These are phyloP conservation scores for Salvia hispanica DNA, from an alignment of 257 asterid genomes.

Conservation along the genomic window DNA sequence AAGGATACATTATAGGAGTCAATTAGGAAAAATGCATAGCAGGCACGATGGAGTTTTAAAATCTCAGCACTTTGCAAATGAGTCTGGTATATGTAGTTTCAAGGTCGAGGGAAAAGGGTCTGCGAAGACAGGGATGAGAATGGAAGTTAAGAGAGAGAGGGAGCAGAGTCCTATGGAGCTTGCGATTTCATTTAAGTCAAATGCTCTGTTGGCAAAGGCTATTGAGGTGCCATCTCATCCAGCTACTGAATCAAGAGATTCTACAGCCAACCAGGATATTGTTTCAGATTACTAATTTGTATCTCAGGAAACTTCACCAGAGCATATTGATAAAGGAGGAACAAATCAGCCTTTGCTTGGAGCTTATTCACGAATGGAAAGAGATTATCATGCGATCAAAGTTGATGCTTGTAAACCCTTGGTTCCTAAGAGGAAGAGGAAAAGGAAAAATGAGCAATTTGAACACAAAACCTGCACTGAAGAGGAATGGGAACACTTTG, in stretches of 20 bases:
- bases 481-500: slow-evolving; percentile 36
- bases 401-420: slow-evolving; percentile 24
- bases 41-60: slow-evolving; percentile 43
- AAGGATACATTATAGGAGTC: slow-evolving; percentile 57
- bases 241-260: slow-evolving; percentile 27
- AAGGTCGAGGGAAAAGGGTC: slow-evolving; percentile 44
- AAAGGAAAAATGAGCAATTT: slow-evolving; percentile 27
- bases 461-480: slow-evolving; percentile 33
- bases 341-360: slow-evolving; percentile 17
- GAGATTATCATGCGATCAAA: slow-evolving; percentile 13
- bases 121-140: slow-evolving; percentile 31
- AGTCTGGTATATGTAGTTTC: slow-evolving; percentile 31
- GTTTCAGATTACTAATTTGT: slow-evolving; percentile 35
- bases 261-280: slow-evolving; percentile 36
- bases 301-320: slow-evolving; percentile 35
- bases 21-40: slow-evolving; percentile 46
- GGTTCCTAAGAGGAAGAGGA: slow-evolving; percentile 31
- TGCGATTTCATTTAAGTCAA: slow-evolving; percentile 75
- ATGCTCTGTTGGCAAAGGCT: slow-evolving; percentile 78
- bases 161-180: slow-evolving; percentile 71
- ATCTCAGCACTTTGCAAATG: slow-evolving; percentile 30
- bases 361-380: slow-evolving; percentile 29
- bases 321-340: slow-evolving; percentile 35
- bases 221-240: slow-evolving; percentile 54
- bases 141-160: slow-evolving; percentile 44